A percentile compares a stretch with the other conserved stretches of the same genome.
phyloP scores from a whole-genome alignment of 1,139 yeast genomes.

The Meyerozyma sp. region DNA sequence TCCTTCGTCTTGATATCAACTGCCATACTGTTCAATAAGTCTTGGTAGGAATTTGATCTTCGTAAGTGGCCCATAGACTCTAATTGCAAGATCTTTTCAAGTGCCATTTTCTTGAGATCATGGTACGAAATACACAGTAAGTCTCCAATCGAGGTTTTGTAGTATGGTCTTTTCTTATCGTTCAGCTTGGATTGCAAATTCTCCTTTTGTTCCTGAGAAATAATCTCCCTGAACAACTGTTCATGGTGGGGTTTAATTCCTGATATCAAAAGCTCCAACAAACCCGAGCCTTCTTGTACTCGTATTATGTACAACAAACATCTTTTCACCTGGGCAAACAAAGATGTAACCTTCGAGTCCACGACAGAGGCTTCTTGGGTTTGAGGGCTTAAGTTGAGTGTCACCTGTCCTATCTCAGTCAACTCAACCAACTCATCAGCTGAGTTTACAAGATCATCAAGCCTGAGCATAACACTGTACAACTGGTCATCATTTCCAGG shows the following conservation, averaged over 20 bases:
- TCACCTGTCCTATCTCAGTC: constrained; percentile 36
- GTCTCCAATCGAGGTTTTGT: constrained; percentile 45
- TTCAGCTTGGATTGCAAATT: constrained; percentile 13
- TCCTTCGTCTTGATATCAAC: constrained; percentile 78
- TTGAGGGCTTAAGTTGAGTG: constrained; percentile 46
- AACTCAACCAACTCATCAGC: constrained; percentile 37
- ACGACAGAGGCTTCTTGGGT: constrained; percentile 40
- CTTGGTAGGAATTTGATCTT: constrained; percentile 72
- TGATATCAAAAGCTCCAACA: constrained; percentile 69
- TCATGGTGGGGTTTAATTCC: constrained; percentile 71
- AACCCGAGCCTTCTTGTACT: constrained; percentile 69
- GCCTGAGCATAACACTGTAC: constrained; percentile 32
- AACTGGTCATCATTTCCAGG: constrained; percentile 55
- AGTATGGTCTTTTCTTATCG: constrained; percentile 30
- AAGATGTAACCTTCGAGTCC: constrained; percentile 44
- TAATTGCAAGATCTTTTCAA: constrained; percentile 71
- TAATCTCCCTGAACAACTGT: constrained; percentile 49
- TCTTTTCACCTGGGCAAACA: constrained; percentile 77
- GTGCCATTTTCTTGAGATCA: constrained; percentile 69
- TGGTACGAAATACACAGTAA: constrained; percentile 58
- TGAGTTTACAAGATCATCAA: constrained; percentile 30
- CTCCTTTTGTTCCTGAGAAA: constrained; percentile 42
- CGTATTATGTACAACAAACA: constrained; percentile 74
- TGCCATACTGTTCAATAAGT: constrained; percentile 76
- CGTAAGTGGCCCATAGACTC: constrained; percentile 66